Percentiles rank a stretch among this genome's conserved stretches.
Conservation (phyloP, 1,284 basidiomycete genomes). For the Trametes sp. region DNA sequence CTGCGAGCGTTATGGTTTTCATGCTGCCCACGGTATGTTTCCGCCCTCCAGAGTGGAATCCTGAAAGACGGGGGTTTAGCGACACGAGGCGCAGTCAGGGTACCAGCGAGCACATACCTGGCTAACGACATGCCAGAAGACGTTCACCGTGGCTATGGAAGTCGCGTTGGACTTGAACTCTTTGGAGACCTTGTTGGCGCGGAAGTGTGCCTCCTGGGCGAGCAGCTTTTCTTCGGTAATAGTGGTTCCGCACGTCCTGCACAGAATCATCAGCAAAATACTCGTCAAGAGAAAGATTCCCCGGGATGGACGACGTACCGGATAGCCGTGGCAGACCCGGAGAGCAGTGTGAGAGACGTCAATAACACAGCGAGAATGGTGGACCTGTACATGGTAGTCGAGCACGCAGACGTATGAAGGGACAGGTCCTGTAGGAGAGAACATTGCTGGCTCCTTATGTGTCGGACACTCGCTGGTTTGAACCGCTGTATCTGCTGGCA, state of each 20-base stretch:
- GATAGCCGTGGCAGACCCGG: too few species aligned
- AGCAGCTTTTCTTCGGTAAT: slow-evolving; percentile 45
- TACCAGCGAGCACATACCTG: too few species aligned
- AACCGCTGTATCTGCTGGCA: not conserved
- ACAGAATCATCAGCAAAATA: not conserved
- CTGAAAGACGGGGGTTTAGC: too few species aligned
- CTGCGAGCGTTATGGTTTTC: slow-evolving; percentile 27
- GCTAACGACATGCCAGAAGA: slow-evolving; percentile 59
- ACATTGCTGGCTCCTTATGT: not conserved
- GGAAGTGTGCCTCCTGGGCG: slow-evolving; percentile 52
- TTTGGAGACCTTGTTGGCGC: slow-evolving; percentile 44
- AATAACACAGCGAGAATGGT: not conserved
- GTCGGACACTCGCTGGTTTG: not conserved
- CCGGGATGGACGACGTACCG: too few species aligned
- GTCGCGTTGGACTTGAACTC: slow-evolving; percentile 40
- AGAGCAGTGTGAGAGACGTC: too few species aligned
- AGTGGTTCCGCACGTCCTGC: slow-evolving; percentile 46
- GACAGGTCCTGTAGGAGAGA: too few species aligned
- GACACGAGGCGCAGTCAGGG: too few species aligned
- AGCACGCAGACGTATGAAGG: too few species aligned
- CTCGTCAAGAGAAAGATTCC: too few species aligned
- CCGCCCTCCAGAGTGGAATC: slow-evolving; percentile 49
- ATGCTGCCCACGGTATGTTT: slow-evolving; percentile 59
- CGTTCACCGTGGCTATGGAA: slow-evolving; percentile 41
- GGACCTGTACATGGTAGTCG: not conserved